A percentile compares a stretch with the other conserved stretches of the same genome.
Evolutionary conservation across 768 basidiomycete genomes (phyloP).

Genomic region (Mycena chlorophos): DNA sequence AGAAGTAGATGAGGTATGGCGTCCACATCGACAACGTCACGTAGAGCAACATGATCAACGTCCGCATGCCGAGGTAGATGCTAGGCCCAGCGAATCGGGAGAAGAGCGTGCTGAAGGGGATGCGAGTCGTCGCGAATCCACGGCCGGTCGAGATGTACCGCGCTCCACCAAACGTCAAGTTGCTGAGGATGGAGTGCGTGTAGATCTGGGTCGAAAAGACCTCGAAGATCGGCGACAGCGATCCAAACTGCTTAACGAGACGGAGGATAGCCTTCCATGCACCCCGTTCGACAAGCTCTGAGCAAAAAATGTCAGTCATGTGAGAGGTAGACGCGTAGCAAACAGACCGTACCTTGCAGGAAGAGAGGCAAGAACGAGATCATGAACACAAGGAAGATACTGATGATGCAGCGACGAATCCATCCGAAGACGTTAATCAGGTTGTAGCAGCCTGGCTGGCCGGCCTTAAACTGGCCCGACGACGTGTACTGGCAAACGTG

Average conservation of each 20-base stretch:
- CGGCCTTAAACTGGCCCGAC: conserved; percentile 70
- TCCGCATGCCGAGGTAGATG: conserved; percentile 96
- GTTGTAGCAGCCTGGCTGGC: conserved; percentile 90
- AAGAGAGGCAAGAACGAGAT: conserved; percentile 94
- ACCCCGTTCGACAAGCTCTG: conserved; percentile 94
- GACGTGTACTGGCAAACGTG: conserved; percentile 77
- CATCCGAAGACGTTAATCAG: conserved; percentile 90
- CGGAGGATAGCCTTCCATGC: conserved; percentile 90
- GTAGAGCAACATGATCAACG: conserved; percentile 88
- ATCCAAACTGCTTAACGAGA: conserved; percentile 90
- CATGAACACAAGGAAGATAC: conserved; percentile 98
- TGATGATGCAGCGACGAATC: conserved; percentile 96
- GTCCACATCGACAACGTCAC: conserved; percentile 92
- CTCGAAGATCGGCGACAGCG: conserved; percentile 93
- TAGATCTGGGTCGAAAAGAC: conserved; percentile 98
- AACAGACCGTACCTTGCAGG: conserved; percentile 71
- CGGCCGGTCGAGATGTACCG: conserved; percentile 98
- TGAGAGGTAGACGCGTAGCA: neutral
- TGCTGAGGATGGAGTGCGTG: conserved; percentile 95
- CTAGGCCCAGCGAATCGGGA: conserved; percentile 98
- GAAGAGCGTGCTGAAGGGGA: conserved; percentile 92
- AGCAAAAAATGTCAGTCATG: conserved; percentile 20
- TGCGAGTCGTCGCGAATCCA: conserved; percentile 95
- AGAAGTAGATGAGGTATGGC: conserved; percentile 94
- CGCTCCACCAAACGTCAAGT: conserved; percentile 96